These are phyloP conservation scores for Funneliformis geosporum DNA, from an alignment of 192 early-diverging fungal genomes.

Conservation along the genomic window DNA sequence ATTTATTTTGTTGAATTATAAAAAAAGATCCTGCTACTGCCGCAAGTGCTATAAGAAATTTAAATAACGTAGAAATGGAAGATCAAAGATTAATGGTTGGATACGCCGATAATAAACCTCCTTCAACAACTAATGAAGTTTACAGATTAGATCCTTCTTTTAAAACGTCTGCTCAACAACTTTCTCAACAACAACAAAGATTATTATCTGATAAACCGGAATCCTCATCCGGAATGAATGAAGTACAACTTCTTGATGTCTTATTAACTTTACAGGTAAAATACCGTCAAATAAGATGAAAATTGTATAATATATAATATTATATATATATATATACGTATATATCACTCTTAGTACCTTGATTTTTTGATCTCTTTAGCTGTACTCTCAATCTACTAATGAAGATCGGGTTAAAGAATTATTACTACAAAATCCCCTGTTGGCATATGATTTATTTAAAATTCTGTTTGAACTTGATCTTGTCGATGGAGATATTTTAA, in stretches of 20 bases:
- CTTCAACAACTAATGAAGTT: constrained; percentile 29
- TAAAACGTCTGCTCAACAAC: neutral
- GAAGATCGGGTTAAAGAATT: constrained; percentile 67
- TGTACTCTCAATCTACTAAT: constrained; percentile 40
- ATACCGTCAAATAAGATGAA: too few relatives aligned
- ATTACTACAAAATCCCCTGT: constrained; percentile 70
- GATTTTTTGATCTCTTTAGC: constrained; percentile 37
- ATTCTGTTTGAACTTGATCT: constrained; percentile 76
- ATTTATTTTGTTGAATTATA: constrained; percentile 21
- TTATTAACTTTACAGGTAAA: constrained; percentile 69
- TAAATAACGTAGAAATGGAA: constrained; percentile 85
- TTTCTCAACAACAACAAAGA: neutral
- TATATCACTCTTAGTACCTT: too few relatives aligned
- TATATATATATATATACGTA: too few relatives aligned
- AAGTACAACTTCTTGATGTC: constrained; percentile 61
- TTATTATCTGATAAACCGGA: constrained; percentile 41
- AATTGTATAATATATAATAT: too few relatives aligned
- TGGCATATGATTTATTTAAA: constrained; percentile 83
- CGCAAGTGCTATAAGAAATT: constrained; percentile 89
- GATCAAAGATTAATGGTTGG: constrained; percentile 86
- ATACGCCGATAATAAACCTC: constrained; percentile 80
- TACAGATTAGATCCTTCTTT: neutral
- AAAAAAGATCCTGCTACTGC: constrained; percentile 80
- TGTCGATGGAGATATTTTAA: constrained; percentile 65
- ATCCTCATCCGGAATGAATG: constrained; percentile 56